Evolutionary conservation across 1,139 yeast species (phyloP).

Genomic region (Groenewaldozyma auringiensis): DNA sequence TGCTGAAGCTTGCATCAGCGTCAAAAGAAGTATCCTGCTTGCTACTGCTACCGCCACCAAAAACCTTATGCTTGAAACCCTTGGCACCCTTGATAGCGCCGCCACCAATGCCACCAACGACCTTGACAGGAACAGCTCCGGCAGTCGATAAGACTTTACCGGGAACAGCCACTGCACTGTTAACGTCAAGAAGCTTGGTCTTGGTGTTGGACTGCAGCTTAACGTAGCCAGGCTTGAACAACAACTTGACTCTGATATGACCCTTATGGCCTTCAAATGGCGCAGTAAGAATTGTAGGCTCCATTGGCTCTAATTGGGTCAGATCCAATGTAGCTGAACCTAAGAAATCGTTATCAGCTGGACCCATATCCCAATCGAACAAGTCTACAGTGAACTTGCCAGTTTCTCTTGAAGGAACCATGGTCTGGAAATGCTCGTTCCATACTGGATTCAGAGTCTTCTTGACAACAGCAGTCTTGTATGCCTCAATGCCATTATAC

Average conservation of each 20-base stretch:
- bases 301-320: conserved; percentile 51
- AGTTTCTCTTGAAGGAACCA: conserved; percentile 53
- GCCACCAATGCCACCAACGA: conserved; percentile 18
- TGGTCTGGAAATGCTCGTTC: conserved; percentile 57
- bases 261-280: conserved; percentile 52
- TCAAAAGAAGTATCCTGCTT: conserved; percentile 13
- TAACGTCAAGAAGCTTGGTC: conserved; percentile 11
- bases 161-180: conserved; percentile 15
- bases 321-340: conserved; percentile 61
- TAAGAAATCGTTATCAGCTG: conserved; percentile 70
- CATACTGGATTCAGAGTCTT: conserved; percentile 83
- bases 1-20: conserved; percentile 12
- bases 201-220: conserved; percentile 33
- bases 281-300: conserved; percentile 45
- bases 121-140: conserved; percentile 21
- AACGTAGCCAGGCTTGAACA: conserved; percentile 66
- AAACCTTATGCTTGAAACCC: conserved; percentile 32
- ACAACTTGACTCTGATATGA: conserved; percentile 46
- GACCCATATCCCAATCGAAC: conserved; percentile 90
- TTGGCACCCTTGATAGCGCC: conserved; percentile 37
- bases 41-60: conserved; percentile 21
- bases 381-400: conserved; percentile 52
- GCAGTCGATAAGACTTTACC: conserved; percentile 21
- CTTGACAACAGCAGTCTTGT: conserved; percentile 72
- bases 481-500: conserved; percentile 54